Evolutionary conservation across 495 filamentous ascomycete species (phyloP).

Genomic region (Achaetomiella virescens): DNA sequence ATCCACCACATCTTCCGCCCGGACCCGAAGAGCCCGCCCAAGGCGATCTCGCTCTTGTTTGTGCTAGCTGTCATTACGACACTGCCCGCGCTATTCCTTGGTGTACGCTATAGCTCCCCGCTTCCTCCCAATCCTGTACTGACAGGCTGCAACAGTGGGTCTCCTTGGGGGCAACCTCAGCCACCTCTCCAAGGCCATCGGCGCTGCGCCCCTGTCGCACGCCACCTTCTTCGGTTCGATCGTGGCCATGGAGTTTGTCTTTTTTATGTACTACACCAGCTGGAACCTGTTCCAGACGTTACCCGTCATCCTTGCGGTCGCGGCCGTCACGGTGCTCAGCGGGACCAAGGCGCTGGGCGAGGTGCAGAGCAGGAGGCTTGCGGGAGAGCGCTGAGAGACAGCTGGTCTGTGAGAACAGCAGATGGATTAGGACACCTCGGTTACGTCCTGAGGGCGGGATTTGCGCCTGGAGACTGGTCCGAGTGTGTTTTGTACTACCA

Average conservation of each 20-base stretch:
- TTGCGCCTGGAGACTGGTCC: not conserved
- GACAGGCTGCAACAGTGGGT: constrained; percentile 54
- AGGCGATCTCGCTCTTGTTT: constrained; percentile 75
- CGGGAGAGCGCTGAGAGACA: constrained; percentile 54
- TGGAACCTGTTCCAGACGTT: constrained; percentile 93
- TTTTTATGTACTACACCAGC: constrained; percentile 87
- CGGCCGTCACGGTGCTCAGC: constrained; percentile 70
- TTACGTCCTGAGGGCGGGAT: no score
- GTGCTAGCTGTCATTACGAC: constrained; percentile 61
- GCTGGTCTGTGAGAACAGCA: not conserved
- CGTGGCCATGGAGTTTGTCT: constrained; percentile 78
- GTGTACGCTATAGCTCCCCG: constrained; percentile 47
- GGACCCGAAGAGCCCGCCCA: constrained; percentile 74
- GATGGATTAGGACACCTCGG: not conserved
- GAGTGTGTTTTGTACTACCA: not conserved
- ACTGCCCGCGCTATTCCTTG: constrained; percentile 62
- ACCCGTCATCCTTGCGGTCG: constrained; percentile 61
- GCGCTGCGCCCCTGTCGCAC: constrained; percentile 69
- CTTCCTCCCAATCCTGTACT: not conserved
- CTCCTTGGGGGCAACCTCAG: constrained; percentile 76
- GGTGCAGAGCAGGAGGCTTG: constrained; percentile 79
- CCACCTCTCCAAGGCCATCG: constrained; percentile 68
- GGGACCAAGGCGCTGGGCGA: constrained; percentile 89
- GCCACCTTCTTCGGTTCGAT: constrained; percentile 77
- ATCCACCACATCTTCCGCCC: constrained; percentile 89